Percentiles rank a stretch among this genome's conserved stretches.
Evolutionary conservation across 768 basidiomycete species (phyloP).

Genomic region (Tulasnella sp.): DNA sequence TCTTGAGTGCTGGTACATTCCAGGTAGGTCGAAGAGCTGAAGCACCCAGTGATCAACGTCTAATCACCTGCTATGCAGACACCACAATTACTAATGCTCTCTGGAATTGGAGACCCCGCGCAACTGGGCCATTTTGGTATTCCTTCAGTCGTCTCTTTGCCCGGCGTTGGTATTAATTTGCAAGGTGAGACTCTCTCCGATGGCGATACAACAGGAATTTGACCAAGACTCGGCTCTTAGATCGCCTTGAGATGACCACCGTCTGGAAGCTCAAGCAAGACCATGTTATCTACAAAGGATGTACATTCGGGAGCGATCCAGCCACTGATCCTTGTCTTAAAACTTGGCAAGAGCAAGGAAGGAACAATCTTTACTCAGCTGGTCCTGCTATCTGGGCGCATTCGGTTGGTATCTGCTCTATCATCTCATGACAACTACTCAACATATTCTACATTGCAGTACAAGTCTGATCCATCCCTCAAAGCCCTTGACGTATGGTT

Average conservation of each 20-base stretch:
- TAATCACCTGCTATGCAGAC: constrained; percentile 12
- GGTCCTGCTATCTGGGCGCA: constrained; percentile 5
- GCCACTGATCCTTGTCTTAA: constrained; percentile 7
- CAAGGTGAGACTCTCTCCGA: constrained; percentile 1
- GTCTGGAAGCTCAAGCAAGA: neutral
- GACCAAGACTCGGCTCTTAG: neutral
- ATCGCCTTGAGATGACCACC: constrained; percentile 8
- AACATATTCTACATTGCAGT: too few species aligned
- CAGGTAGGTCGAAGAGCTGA: too few species aligned
- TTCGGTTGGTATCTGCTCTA: too few species aligned
- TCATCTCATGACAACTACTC: too few species aligned
- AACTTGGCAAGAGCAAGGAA: neutral
- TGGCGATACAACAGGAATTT: neutral
- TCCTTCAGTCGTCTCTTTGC: constrained; percentile 10
- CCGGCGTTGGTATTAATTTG: constrained; percentile 14
- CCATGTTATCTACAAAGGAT: constrained; percentile 1
- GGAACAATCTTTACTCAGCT: constrained; percentile 6
- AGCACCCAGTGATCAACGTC: constrained; percentile 12
- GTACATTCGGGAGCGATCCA: neutral
- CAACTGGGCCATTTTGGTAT: constrained; percentile 3
- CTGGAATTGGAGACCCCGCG: constrained; percentile 16
- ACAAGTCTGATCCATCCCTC: too few species aligned
- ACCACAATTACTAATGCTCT: constrained; percentile 13
- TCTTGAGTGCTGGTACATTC: too few species aligned
- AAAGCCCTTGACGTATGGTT: too few species aligned